These are phyloP conservation scores for Solanum pimpinellifolium DNA, from an alignment of 257 asterid species.

Conservation along the genomic window DNA sequence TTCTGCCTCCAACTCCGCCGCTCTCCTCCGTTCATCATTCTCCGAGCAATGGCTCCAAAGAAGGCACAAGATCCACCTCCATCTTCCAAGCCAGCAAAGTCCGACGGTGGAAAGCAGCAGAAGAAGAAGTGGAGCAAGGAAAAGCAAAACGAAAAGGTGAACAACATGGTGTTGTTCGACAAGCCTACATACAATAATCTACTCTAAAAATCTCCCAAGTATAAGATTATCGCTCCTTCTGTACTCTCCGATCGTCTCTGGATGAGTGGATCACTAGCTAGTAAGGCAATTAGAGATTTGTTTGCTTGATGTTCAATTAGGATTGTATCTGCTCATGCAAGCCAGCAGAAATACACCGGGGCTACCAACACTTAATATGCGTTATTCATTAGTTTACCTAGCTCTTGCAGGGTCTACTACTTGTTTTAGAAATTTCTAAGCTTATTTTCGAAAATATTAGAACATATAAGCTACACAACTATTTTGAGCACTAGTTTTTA, in stretches of 20 bases:
- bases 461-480: not conserved
- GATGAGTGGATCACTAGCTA: constrained; percentile 78
- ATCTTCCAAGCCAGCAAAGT: constrained; percentile 79
- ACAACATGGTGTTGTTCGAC: constrained; percentile 86
- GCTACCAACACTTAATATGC: constrained; percentile 64
- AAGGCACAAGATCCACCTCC: constrained; percentile 84
- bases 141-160: constrained; percentile 93
- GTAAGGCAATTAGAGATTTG: constrained; percentile 73
- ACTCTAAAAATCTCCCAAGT: constrained; percentile 69
- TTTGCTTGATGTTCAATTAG: constrained; percentile 58
- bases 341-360: constrained; percentile 86
- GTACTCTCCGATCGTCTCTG: constrained; percentile 81
- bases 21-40: not conserved
- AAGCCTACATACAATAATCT: constrained; percentile 77
- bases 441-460: not conserved
- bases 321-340: constrained; percentile 68
- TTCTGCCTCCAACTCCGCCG: not conserved
- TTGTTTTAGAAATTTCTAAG: not conserved
- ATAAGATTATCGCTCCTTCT: constrained; percentile 90
- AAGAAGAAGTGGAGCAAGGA: constrained; percentile 87
- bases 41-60: constrained; percentile 51
- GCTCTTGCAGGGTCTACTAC: not conserved
- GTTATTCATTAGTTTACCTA: not conserved
- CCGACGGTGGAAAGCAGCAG: constrained; percentile 91
- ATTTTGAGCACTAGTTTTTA: not conserved